Base-by-base conservation (phyloP, 768 basidiomycete species). In the Nidularia pulvinata region DNA sequence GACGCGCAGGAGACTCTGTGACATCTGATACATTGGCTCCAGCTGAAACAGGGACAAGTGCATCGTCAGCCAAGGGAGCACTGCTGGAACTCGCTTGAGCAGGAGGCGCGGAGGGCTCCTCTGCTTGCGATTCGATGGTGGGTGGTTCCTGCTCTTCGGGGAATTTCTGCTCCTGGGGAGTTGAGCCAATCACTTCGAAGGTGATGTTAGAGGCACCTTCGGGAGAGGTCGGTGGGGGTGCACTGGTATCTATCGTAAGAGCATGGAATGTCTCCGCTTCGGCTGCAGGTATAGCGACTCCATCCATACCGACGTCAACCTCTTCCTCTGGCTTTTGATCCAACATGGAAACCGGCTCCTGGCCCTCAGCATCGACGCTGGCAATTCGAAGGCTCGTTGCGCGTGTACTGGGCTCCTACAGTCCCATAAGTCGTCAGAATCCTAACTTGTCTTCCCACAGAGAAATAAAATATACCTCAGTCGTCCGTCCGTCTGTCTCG, bases 11-110 rank as follows among this genome's bases (percentile, higher is more conserved):
- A 58, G 49, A 9, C n/a, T 59, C 53, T 7, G 70, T 65, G 11
- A 73, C 72, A 53, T 80, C 77, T 11, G 69, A 67, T 11, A 73
- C 68, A 33, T 59, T 63, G 30, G 73, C 69, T 57, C 79, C 70
- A 6, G 77, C 76, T 6, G 65, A 69, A 43, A 78, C 58, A 16
- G 77, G 77, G 67, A 76, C 72, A 7, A 75, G 72, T 45, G 67
- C 54, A 11, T 46, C 50, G 9, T 1, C 22, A 11, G 9, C 45
- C 45, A 46, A 22, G 45, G 45, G 9, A 1, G 10, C 22, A 14
- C 11, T 46, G 22, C 45, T 39, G 19, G 19, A 19, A 19, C 19
- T 39, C 10, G 37, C 37, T 10, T 39, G 37, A 39, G 37, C 37
- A 10, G 37, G 19, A 19, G 19, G 19, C 19, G 19, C 19, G 19